Evolutionary conservation across 768 basidiomycete species (phyloP).

Genomic region (Agaricus blazei): DNA sequence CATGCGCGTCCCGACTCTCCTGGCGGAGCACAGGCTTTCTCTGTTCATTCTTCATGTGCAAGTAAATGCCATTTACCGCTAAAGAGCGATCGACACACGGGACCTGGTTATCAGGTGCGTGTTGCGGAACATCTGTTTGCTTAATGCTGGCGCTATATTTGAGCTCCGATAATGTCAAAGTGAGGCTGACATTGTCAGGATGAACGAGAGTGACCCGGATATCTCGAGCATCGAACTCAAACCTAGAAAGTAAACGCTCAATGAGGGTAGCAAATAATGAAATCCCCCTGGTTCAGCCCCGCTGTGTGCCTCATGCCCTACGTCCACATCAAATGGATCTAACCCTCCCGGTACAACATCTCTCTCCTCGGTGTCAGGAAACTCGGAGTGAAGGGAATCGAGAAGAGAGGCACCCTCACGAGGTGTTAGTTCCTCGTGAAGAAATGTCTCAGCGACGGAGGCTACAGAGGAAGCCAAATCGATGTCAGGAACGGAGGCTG

Average conservation of each 20-base stretch:
- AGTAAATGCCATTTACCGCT: conserved; percentile 48
- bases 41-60: conserved; percentile 24
- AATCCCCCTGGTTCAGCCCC: conserved; percentile 65
- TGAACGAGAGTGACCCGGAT: conserved; percentile 67
- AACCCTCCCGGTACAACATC: conserved; percentile 66
- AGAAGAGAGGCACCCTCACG: conserved; percentile 68
- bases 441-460: conserved; percentile 81
- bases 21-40: neutral
- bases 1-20: neutral
- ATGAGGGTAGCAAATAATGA: conserved; percentile 79
- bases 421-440: conserved; percentile 74
- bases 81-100: conserved; percentile 42
- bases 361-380: conserved; percentile 21
- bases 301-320: conserved; percentile 31
- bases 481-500: conserved; percentile 16
- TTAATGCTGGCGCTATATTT: conserved; percentile 47
- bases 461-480: conserved; percentile 76
- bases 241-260: conserved; percentile 71
- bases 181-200: conserved; percentile 57
- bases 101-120: conserved; percentile 6
- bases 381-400: conserved; percentile 57
- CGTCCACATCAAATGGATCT: conserved; percentile 40
- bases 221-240: conserved; percentile 71
- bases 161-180: conserved; percentile 51
- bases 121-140: neutral